phyloP scores from a whole-genome alignment of 2,329 filamentous ascomycete genomes.

The Hymenoscyphus albidus region DNA sequence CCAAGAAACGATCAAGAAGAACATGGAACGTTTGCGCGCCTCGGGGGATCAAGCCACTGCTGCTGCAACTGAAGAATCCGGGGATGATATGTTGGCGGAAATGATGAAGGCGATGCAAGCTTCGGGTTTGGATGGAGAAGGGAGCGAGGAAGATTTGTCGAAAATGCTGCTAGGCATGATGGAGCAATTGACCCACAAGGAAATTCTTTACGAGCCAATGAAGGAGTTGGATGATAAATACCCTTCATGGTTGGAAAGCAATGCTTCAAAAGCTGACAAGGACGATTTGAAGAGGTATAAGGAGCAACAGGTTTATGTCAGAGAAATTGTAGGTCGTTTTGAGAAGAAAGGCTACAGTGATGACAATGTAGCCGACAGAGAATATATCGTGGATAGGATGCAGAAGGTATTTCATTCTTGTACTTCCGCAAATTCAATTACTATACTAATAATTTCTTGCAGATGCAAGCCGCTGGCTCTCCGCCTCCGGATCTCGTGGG shows the following conservation, averaged over 20 bases:
- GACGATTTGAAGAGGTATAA: constrained; percentile 78
- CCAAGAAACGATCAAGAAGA: constrained; percentile 86
- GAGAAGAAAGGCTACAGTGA: constrained; percentile 79
- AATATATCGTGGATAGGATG: constrained; percentile 96
- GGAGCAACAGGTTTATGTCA: constrained; percentile 73
- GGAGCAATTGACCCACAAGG: constrained; percentile 97
- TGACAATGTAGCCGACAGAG: constrained; percentile 73
- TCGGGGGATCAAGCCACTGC: constrained; percentile 83
- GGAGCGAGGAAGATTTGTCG: constrained; percentile 78
- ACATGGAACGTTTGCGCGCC: constrained; percentile 93
- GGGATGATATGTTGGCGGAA: constrained; percentile 83
- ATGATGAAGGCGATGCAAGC: constrained; percentile 85
- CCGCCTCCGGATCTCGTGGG: constrained; percentile 89
- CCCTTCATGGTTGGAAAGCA: constrained; percentile 80
- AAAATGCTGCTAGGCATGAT: constrained; percentile 98
- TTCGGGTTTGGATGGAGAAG: constrained; percentile 51
- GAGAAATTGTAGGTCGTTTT: constrained; percentile 85
- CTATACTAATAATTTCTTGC: constrained; percentile 24
- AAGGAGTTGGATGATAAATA: constrained; percentile 94
- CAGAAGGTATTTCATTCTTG: constrained; percentile 67
- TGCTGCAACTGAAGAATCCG: constrained; percentile 61
- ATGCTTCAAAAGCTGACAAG: constrained; percentile 58
- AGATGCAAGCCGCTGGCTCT: constrained; percentile 97
- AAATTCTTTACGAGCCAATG: constrained; percentile 98
- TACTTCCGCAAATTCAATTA: constrained; percentile 12